These are phyloP conservation scores for Melampsora larici-populina DNA, from an alignment of 1,284 basidiomycete genomes.

Conservation along the genomic window DNA sequence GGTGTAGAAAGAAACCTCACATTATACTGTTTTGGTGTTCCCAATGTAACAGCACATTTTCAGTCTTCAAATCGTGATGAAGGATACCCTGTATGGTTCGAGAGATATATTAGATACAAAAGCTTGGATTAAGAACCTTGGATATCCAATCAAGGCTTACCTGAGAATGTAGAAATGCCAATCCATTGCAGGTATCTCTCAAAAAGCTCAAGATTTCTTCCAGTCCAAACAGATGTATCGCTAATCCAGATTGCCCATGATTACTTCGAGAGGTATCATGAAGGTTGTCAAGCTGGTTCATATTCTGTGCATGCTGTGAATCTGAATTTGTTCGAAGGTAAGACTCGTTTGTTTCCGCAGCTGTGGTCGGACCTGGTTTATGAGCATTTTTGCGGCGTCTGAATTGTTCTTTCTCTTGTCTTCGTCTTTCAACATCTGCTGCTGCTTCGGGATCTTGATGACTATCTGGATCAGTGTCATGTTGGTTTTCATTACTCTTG, in stretches of 20 bases:
- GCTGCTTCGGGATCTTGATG: background rate
- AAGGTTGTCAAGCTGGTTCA: too few relatives aligned
- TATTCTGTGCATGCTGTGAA: too few relatives aligned
- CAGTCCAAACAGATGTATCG: conserved; percentile 49
- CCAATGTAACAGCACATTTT: conserved; percentile 86
- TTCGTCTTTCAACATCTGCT: background rate
- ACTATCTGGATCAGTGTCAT: background rate
- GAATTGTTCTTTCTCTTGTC: conserved; percentile 19
- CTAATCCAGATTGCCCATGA: conserved; percentile 22
- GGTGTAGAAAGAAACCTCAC: conserved; percentile 55
- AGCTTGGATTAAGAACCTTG: background rate
- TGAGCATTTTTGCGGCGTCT: conserved; percentile 6
- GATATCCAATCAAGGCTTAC: conserved; percentile 36
- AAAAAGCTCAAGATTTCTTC: conserved; percentile 51
- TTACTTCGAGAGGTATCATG: background rate
- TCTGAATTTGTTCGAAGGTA: too few relatives aligned
- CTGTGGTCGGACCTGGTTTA: background rate
- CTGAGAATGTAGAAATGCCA: conserved; percentile 50
- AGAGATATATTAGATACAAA: background rate
- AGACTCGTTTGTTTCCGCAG: background rate
- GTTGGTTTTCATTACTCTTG: background rate
- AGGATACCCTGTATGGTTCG: conserved; percentile 57
- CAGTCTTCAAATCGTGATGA: conserved; percentile 87
- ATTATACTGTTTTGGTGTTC: conserved; percentile 74
- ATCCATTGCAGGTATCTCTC: conserved; percentile 49